A percentile compares a stretch with the other conserved stretches of the same genome.
Conservation (phyloP, 2,329 filamentous ascomycete species). For the Colletotrichum sp. region DNA sequence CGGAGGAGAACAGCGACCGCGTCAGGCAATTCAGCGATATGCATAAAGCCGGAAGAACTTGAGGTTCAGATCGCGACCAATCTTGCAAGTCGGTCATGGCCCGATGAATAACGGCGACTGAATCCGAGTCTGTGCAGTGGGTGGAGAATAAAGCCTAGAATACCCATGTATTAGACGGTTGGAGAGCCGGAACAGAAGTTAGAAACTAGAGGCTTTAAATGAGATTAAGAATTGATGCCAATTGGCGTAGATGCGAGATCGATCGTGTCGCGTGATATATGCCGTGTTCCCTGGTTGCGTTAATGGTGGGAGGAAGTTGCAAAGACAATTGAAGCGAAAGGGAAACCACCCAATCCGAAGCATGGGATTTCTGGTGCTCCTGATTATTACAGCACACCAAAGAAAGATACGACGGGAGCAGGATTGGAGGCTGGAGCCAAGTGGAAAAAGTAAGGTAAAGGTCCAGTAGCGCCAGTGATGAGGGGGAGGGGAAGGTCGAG, state of each 20-base stretch:
- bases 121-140: background rate
- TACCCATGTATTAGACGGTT: background rate
- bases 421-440: background rate
- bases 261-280: background rate
- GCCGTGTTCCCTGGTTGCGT: background rate
- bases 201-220: background rate
- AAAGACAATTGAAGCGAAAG: background rate
- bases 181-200: background rate
- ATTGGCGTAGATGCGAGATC: background rate
- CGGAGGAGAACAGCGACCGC: background rate
- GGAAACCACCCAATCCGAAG: background rate
- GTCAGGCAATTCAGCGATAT: background rate
- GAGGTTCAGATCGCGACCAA: background rate
- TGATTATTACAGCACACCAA: background rate
- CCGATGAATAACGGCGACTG: background rate
- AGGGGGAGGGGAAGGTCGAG: background rate
- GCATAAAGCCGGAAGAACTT: background rate
- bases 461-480: background rate
- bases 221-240: background rate
- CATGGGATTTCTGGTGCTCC: background rate
- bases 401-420: background rate
- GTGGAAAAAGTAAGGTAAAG: slow-evolving; percentile 10
- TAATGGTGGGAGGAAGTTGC: background rate
- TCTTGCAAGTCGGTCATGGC: background rate
- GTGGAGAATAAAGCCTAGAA: background rate